These are phyloP conservation scores for Sequoia sempervirens DNA, from an alignment of 75 land plant genomes.

Conservation along the genomic window DNA sequence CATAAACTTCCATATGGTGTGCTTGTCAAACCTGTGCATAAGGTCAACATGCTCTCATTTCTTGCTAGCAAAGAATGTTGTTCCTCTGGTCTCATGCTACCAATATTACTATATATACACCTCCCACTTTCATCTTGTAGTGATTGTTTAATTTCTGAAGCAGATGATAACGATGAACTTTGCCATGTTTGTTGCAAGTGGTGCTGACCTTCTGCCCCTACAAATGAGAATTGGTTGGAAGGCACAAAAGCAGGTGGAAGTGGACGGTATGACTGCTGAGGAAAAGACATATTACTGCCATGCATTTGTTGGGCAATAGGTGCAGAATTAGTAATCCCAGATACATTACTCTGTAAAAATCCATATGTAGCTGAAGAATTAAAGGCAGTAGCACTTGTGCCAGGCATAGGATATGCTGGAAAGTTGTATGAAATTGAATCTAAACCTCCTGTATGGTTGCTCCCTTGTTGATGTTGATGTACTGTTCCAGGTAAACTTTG, in stretches of 20 bases:
- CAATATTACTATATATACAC: constrained; percentile 12
- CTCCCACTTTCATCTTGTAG: constrained; percentile 12
- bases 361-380: constrained; percentile 5
- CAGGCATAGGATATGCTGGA: constrained; percentile 11
- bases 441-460: constrained; percentile 3
- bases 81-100: background rate
- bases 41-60: background rate
- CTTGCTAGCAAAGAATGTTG: background rate
- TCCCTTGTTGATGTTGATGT: constrained; percentile 6
- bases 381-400: background rate
- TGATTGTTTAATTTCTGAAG: constrained; percentile 11
- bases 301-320: constrained; percentile 10
- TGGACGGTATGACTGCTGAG: constrained; percentile 18
- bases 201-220: constrained; percentile 29
- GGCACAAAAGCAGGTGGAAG: constrained; percentile 25
- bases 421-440: constrained; percentile 4
- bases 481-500: background rate
- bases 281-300: constrained; percentile 7
- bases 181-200: constrained; percentile 17
- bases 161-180: constrained; percentile 15
- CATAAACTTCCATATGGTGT: background rate
- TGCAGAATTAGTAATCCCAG: background rate
- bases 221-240: constrained; percentile 61
- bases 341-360: background rate
- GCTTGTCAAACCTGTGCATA: constrained; percentile 21